phyloP scores from a whole-genome alignment of 2,329 filamentous ascomycete genomes.

The Thermochaetoides dissita region DNA sequence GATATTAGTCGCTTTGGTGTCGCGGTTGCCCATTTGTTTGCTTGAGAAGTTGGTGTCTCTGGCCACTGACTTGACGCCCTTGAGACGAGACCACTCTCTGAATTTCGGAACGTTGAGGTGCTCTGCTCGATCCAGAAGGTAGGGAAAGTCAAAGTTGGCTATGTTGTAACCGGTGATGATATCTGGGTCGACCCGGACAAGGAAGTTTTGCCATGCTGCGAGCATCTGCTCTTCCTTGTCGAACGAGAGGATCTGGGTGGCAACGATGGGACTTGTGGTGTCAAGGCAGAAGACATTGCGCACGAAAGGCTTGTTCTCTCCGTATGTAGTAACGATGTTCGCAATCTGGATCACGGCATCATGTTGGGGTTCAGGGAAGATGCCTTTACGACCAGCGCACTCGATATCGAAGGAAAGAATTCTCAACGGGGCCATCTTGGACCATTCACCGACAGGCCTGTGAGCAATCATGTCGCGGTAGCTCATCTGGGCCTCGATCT shows the following conservation, averaged over 20 bases:
- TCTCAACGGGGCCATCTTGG: constrained; percentile 89
- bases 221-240: constrained; percentile 77
- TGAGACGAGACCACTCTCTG: constrained; percentile 70
- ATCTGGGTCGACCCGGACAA: constrained; percentile 83
- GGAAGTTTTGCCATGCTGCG: constrained; percentile 79
- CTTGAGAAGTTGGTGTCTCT: constrained; percentile 83
- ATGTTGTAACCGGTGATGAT: constrained; percentile 99
- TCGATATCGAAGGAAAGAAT: constrained; percentile 97
- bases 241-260: constrained; percentile 81
- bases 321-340: constrained; percentile 86
- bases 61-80: constrained; percentile 47
- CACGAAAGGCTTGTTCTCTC: constrained; percentile 89
- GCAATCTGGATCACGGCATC: constrained; percentile 98
- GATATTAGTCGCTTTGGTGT: constrained; percentile 87
- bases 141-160: constrained; percentile 95
- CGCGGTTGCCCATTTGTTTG: constrained; percentile 95
- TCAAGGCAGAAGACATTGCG: constrained; percentile 94
- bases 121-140: constrained; percentile 75
- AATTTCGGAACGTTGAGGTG: constrained; percentile 70
- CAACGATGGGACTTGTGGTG: constrained; percentile 83
- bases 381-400: constrained; percentile 90
- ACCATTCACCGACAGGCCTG: constrained; percentile 83
- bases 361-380: constrained; percentile 83
- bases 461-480: constrained; percentile 78
- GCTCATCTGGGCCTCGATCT: constrained; percentile 81